phyloP scores from a whole-genome alignment of 2,329 filamentous ascomycete species.

The Drechslera avenae region DNA sequence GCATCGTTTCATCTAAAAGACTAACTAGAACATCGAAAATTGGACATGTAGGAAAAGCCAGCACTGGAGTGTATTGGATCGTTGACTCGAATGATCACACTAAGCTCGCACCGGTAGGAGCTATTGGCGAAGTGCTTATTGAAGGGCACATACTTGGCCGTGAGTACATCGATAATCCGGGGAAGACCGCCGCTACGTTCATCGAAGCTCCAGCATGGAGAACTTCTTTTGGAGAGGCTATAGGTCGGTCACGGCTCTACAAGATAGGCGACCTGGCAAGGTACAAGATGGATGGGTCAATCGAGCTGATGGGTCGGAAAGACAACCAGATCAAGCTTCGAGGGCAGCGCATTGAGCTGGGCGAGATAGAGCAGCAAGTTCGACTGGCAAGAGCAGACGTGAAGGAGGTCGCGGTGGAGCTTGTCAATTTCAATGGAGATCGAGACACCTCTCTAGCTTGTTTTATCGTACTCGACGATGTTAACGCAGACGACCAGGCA shows the following conservation, averaged over 20 bases:
- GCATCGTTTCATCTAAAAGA: background rate
- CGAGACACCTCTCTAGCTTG: too few relatives aligned
- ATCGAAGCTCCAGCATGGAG: slow-evolving; percentile 16
- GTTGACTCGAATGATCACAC: slow-evolving; percentile 19
- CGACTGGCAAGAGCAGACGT: background rate
- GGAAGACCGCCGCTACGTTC: slow-evolving; percentile 19
- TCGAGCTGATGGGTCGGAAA: background rate
- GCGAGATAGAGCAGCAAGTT: slow-evolving; percentile 25
- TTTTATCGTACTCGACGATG: too few relatives aligned
- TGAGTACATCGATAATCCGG: slow-evolving; percentile 21
- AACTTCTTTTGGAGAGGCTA: slow-evolving; percentile 7
- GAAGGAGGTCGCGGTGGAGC: background rate
- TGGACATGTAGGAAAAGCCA: background rate
- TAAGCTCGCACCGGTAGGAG: slow-evolving; percentile 18
- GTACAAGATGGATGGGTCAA: background rate
- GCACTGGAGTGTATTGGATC: slow-evolving; percentile 7
- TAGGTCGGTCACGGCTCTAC: background rate
- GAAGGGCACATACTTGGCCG: slow-evolving; percentile 55
- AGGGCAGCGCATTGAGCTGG: slow-evolving; percentile 26
- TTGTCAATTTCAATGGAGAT: too few relatives aligned
- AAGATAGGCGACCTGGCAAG: background rate
- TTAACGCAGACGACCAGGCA: too few relatives aligned
- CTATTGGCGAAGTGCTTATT: slow-evolving; percentile 57
- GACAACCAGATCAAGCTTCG: slow-evolving; percentile 23
- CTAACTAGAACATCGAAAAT: background rate